Evolutionary conservation across 345 rosid species (phyloP), one percentile per base, ranked within the genome.

Genomic region (Eucalyptus viminalis): DNA sequence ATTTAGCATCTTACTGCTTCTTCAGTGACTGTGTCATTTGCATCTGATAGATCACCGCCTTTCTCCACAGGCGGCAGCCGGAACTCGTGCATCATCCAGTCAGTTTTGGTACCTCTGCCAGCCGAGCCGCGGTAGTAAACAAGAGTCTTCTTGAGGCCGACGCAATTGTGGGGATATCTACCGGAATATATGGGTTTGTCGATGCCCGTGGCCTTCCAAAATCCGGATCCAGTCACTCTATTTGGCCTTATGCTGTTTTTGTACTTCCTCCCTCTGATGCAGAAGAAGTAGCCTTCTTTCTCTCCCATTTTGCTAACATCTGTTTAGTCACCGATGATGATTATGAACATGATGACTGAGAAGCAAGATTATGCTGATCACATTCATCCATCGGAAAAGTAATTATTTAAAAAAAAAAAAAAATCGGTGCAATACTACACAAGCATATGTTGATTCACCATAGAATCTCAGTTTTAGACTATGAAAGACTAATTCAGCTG

Each of bases 21-120:
- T 83, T 90, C 89, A 60, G 56, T 45, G 40, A 27, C 45, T 2
- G 13, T 67, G 56, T n/a, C n/a, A 62, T 47, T 76, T 81, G 49
- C 86, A 72, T 29, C 11, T 19, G 86, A 53, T 15, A 22, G 34
- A 72, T 43, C 49, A 54, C 86, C 88, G 3, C 43, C 44, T 31
- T 87, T 88, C 47, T 86, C 88, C 3, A 16, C 31, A 4, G 91
- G 90, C 5, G 91, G 90, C 37, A 90, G 88, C n/a, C 91, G 91
- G 88, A 88, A 90, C 80, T 90, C 91, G 13, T 90, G 91, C 91
- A 90, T 90, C 91, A 90, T 90, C 91, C 91, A 90, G 44, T 90
- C 91, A 3, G 91, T 90, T 62, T 90, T 90, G 53, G 80, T 90
- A 37, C 91, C 91, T 56, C 88, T 90, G 13, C 90, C 88, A 19